A percentile compares a stretch with the other conserved stretches of the same genome.
Evolutionary conservation across 768 basidiomycete species (phyloP).

Genomic region (Amylocystis lapponica): DNA sequence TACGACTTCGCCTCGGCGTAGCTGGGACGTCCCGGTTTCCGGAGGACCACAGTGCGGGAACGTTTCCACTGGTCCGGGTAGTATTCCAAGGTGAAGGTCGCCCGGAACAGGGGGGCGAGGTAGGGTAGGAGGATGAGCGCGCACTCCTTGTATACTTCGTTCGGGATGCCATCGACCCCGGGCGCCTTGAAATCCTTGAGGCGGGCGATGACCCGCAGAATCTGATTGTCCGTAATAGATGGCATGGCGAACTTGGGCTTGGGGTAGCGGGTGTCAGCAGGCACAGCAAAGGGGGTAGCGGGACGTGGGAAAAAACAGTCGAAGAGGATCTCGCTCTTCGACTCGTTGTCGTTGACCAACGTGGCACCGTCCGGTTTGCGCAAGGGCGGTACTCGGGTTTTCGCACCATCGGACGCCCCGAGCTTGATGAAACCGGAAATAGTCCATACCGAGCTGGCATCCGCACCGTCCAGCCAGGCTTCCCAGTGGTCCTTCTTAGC

Average conservation of each 20-base stretch:
- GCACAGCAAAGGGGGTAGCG: too few species aligned
- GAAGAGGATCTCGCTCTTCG: conserved; percentile 14
- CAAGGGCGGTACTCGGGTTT: conserved; percentile 16
- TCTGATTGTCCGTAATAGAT: conserved; percentile 20
- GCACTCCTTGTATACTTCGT: conserved; percentile 27
- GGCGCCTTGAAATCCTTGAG: conserved; percentile 33
- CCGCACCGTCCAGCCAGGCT: conserved; percentile 15
- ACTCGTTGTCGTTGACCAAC: conserved; percentile 3
- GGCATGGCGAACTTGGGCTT: conserved; percentile 13
- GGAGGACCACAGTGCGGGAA: conserved; percentile 26
- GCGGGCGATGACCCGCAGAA: conserved; percentile 18
- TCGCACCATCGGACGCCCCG: conserved; percentile 6
- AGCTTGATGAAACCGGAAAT: conserved; percentile 6
- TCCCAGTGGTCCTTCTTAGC: conserved; percentile 21
- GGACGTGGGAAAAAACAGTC: conserved; percentile 25
- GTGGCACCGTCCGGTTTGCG: background rate
- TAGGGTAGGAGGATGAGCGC: conserved; percentile 18
- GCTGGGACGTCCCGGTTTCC: conserved; percentile 31
- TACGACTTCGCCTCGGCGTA: conserved; percentile 32
- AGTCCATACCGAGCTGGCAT: conserved; percentile 15
- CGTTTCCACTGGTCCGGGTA: conserved; percentile 20
- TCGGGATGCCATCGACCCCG: conserved; percentile 24
- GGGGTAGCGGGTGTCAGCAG: conserved; percentile 20
- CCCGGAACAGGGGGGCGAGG: conserved; percentile 24
- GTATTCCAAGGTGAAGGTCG: conserved; percentile 20